Evolutionary conservation across 805 yeast genomes (phyloP), one percentile per base, ranked within the genome.

Genomic region (Candida michaelii): DNA sequence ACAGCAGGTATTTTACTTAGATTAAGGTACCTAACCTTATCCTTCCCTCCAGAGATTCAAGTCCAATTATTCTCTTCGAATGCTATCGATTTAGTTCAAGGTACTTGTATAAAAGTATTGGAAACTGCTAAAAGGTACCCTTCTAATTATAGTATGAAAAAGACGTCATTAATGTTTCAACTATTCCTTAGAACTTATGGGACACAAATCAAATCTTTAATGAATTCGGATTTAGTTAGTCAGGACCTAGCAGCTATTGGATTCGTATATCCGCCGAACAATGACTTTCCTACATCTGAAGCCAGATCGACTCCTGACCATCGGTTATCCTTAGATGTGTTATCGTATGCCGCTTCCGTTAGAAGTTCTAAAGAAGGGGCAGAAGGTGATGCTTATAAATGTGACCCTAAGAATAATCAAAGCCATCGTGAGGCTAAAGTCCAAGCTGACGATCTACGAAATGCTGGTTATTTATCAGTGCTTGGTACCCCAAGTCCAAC

Each of bases 1-100:
- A 79, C 83, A 0, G 78, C 82, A 0, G 89, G 88, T 6, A 74
- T 81, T 72, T 63, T 82, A 19, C 59, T 82, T 41, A 69, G 84
- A 41, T 58, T 81, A 32, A 60, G 87, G 25, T 81, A 74, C 57
- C 61, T 78, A 34, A 71, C 76, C n/a, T 56, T 82, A 10, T 70
- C 81, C 10, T 62, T 80, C 5, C 82, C 84, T 1, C 60, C 71
- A 19, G 59, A 56, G 31, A 59, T 66, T 18, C 76, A 69, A 24
- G 67, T 69, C 35, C 73, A 70, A 17, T 61, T 69, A 41, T 72
- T 77, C 10, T 81, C 86, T 0, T 64, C 66, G 19, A 64, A 66
- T 21, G 73, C 79, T 9, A 56, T 76, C 4, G 43, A 54, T 16
- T 49, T 62, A 3, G 62, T 69, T 15, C 68, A 63, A 51, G 55